Evolutionary conservation across 1,284 basidiomycete genomes (phyloP), one percentile per base, ranked within the genome.

Genomic region (Phenoliferia sp.): DNA sequence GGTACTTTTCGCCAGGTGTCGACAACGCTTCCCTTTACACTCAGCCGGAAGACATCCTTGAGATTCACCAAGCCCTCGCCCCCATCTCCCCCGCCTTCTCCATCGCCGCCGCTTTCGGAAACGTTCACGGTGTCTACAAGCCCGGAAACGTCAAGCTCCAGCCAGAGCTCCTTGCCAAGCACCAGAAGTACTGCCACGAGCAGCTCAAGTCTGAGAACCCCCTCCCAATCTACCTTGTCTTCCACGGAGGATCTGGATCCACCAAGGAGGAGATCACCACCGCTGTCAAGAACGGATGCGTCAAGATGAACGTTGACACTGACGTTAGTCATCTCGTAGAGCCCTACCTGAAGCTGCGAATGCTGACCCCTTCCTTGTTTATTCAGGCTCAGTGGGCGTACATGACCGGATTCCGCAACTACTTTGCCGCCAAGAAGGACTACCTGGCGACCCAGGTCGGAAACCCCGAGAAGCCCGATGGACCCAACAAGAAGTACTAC

Each of bases 201-300:
- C 86, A 96, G 84, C 80, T 91, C 76, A 85, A 86, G 71, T 84
- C 84, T 58, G 83, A 85, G 75, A 80, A 83, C 75, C 83, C 86
- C 75, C 87, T 92, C 81, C 93, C 94, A 76, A 83, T 96, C 76
- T 98, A 90, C 88, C 90, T 99, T 70, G 96, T 99, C 81, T 99
- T 99, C 93, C 96, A 99, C 84, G 96, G 96, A 82, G 96, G 96
- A 75, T 98, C 95, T 66, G 96, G 96, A 67, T 98, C 95, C 48
- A 88, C 89, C 76, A 94, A 95, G 84, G 89, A 96, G 67, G 96
- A 99, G 83, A 99, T 99, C 83, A 84, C 84, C 77, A 93, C 89
- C 61, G 95, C 95, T 65, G 95, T 99, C 75, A 77, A 82, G 69
- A 87, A 95, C 80, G 95, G 96, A 80, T 95, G 95, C 62, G 88